Conservation (phyloP, 495 filamentous ascomycete genomes). For the Penicillium herquei region DNA sequence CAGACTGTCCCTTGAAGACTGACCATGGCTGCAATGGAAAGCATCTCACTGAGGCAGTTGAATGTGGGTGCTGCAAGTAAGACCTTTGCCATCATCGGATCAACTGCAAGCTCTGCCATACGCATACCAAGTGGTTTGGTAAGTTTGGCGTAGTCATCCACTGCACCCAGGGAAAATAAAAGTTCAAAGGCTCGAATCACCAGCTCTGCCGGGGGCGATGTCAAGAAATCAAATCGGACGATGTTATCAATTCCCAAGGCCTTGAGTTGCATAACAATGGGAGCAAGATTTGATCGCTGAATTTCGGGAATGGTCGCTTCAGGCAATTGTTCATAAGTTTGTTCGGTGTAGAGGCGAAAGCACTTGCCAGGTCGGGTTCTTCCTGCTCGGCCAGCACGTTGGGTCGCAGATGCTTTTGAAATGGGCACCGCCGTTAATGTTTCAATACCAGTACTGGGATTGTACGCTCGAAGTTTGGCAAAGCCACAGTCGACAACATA, state of each 20-base stretch:
- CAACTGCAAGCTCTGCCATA: slow-evolving; percentile 93
- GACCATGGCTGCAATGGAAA: slow-evolving; percentile 94
- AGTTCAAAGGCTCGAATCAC: slow-evolving; percentile 86
- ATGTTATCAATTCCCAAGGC: slow-evolving; percentile 96
- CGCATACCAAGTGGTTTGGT: slow-evolving; percentile 81
- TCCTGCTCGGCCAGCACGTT: slow-evolving; percentile 89
- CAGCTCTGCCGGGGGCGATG: slow-evolving; percentile 83
- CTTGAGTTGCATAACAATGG: slow-evolving; percentile 89
- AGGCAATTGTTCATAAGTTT: slow-evolving; percentile 63
- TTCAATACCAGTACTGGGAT: slow-evolving; percentile 86
- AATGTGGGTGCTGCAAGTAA: slow-evolving; percentile 76
- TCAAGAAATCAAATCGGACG: slow-evolving; percentile 84
- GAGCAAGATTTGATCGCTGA: slow-evolving; percentile 88
- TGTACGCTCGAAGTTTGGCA: slow-evolving; percentile 87
- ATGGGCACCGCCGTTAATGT: slow-evolving; percentile 83
- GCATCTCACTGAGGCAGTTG: slow-evolving; percentile 77
- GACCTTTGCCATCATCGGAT: slow-evolving; percentile 95
- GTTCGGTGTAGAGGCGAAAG: slow-evolving; percentile 87
- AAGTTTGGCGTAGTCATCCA: slow-evolving; percentile 89
- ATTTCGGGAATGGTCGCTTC: slow-evolving; percentile 86
- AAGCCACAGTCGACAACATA: slow-evolving; percentile 93
- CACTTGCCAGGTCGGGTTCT: slow-evolving; percentile 93
- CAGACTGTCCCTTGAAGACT: slow-evolving; percentile 79
- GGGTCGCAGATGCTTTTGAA: slow-evolving; percentile 89
- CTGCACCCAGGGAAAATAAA: slow-evolving; percentile 81